Conservation (phyloP, 2,329 filamentous ascomycete species). For the Raffaelea albimanens region DNA sequence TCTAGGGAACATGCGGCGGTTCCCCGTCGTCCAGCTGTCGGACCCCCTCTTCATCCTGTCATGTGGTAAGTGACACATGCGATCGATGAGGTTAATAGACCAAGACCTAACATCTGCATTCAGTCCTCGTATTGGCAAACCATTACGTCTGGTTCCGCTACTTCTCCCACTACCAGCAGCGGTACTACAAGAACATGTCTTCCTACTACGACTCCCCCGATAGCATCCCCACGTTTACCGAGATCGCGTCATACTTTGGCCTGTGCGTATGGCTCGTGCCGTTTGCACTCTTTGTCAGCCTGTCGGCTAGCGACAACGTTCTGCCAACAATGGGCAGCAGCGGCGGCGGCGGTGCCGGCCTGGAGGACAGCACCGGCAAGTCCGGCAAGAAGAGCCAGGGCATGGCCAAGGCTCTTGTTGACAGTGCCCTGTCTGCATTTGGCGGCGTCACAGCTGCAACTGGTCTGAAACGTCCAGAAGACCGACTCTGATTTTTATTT, state of each 20-base stretch:
- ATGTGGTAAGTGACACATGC: slow-evolving; percentile 61
- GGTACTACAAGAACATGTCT: slow-evolving; percentile 45
- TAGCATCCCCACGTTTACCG: slow-evolving; percentile 72
- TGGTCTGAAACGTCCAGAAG: slow-evolving; percentile 30
- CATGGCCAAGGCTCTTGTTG: slow-evolving; percentile 57
- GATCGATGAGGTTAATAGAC: too few species aligned
- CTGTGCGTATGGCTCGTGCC: slow-evolving; percentile 95
- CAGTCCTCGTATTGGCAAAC: slow-evolving; percentile 74
- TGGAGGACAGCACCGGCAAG: slow-evolving; percentile 34
- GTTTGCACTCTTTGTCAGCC: slow-evolving; percentile 86
- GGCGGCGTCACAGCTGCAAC: slow-evolving; percentile 31
- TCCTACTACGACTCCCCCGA: slow-evolving; percentile 53
- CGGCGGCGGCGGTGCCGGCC: slow-evolving; percentile 33
- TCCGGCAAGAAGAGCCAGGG: slow-evolving; percentile 46
- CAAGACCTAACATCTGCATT: too few species aligned
- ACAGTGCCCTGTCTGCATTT: slow-evolving; percentile 44
- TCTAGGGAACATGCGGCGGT: slow-evolving; percentile 69
- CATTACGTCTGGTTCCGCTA: slow-evolving; percentile 95
- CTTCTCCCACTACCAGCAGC: slow-evolving; percentile 60
- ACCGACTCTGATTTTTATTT: slow-evolving; percentile 20
- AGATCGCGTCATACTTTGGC: slow-evolving; percentile 93
- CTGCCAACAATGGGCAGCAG: slow-evolving; percentile 80
- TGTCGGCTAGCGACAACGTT: slow-evolving; percentile 91
- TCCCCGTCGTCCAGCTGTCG: slow-evolving; percentile 71
- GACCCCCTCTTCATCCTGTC: slow-evolving; percentile 81